Base-by-base conservation (phyloP, 441 rosid species). In the Brassica hybrid region DNA sequence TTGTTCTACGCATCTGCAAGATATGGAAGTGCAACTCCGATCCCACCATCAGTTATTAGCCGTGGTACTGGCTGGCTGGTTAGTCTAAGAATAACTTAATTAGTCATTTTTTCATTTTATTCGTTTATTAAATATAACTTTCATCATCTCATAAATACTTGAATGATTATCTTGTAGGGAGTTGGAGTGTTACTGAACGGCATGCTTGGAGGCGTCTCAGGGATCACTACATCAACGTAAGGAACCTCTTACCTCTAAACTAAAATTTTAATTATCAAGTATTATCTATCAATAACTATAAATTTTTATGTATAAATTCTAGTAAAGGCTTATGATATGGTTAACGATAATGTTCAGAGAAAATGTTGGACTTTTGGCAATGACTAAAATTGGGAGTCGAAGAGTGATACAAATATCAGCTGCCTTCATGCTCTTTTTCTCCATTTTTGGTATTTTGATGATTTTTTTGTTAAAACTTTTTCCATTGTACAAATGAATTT, bases 61-160 rank as follows among this genome's bases (percentile, higher is more conserved):
- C 91, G 92, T 56, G 97, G 95, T 21, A 75, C 83, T 73, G 97
- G 97, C 67, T 90, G 97, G 97, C 87, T 86, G 93, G 97, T 92
- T 83, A 18, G 79, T 70, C 38, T 58, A 27, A 21, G 11, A 59
- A 45, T 3, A 57, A 21, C 43, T 25, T 34, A 19, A 48, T 14
- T 10, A 63, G 12, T 71, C 64, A 58, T 25, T 36, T 58, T 50
- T n/a, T 34, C n/a, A 10, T 38, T 17, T 73, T 10, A 3, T 43
- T 5, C 1, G 25, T 65, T 38, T 63, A 14, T 70, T 6, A 54
- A 50, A 6, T 52, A 14, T 6, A 23, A 19, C 3, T 67, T 71
- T 82, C 17, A 18, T 67, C 43, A 18, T 67, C 67, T 41, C 45
- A 25, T 65, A 21, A 67, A 13, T 23, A 65, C 5, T 73, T 45